phyloP scores from a whole-genome alignment of 345 rosid genomes.

The Pugionium cornutum region DNA sequence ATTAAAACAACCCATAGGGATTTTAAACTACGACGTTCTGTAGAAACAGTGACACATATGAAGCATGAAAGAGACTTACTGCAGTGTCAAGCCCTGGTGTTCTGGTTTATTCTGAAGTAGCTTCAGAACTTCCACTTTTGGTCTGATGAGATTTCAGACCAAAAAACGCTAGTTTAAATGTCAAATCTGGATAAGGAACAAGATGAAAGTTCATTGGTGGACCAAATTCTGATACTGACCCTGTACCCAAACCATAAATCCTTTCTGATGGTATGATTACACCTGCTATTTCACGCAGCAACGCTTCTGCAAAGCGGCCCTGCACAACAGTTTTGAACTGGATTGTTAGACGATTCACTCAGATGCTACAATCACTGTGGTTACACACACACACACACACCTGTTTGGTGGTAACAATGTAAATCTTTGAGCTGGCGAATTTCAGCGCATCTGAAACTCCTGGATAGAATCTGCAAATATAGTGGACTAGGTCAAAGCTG shows the following conservation, averaged over 20 bases:
- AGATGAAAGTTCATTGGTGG: not conserved
- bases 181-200: conserved; percentile 5
- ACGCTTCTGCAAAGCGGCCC: conserved; percentile 83
- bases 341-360: not conserved
- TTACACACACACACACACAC: conserved; percentile 33
- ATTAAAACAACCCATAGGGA: conserved; percentile 6
- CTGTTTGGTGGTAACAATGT: conserved; percentile 90
- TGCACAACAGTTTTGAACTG: conserved; percentile 21
- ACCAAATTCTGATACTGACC: conserved; percentile 64
- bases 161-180: not conserved
- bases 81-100: conserved; percentile 67
- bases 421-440: conserved; percentile 76
- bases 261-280: conserved; percentile 73
- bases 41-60: not conserved
- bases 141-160: conserved; percentile 40
- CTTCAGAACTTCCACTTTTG: conserved; percentile 86
- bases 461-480: conserved; percentile 69
- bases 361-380: not conserved
- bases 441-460: conserved; percentile 85
- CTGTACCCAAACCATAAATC: conserved; percentile 76
- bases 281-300: conserved; percentile 69
- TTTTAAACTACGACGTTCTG: not conserved
- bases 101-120: conserved; percentile 75
- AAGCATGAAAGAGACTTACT: conserved; percentile 46
- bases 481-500: conserved; percentile 11